Percentiles rank a stretch among this genome's conserved stretches.
phyloP scores from a whole-genome alignment of 148 eudicot species.

The Bassia scoparia region DNA sequence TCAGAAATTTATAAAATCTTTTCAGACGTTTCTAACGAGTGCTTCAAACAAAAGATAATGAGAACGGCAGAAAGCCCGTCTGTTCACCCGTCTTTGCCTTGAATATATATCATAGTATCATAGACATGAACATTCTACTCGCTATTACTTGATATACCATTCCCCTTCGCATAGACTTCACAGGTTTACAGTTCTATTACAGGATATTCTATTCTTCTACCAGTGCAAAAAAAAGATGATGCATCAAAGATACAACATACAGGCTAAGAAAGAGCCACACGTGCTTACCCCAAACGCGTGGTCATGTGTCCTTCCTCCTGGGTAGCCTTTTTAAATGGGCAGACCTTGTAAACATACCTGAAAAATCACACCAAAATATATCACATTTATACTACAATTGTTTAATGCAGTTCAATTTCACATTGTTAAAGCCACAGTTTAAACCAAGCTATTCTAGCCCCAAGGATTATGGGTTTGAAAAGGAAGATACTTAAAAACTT shows the following conservation, averaged over 20 bases:
- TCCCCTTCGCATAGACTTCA: not conserved
- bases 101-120: not conserved
- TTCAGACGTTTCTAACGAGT: no score
- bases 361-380: slow-evolving; percentile 15
- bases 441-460: not conserved
- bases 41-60: not conserved
- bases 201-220: not conserved
- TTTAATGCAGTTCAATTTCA: not conserved
- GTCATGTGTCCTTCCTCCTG: slow-evolving; percentile 84
- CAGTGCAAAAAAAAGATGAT: not conserved
- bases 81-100: not conserved
- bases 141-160: not conserved
- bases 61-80: not conserved
- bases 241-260: no score
- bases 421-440: not conserved
- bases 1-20: no score
- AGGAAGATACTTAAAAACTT: no score
- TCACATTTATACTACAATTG: not conserved
- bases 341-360: slow-evolving; percentile 88
- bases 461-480: not conserved
- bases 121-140: no score
- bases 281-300: slow-evolving; percentile 81
- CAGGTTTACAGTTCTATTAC: no score
- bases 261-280: slow-evolving; percentile 8
- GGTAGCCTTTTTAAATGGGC: slow-evolving; percentile 90